Base-by-base conservation (phyloP, 2,329 filamentous ascomycete genomes). In the Cladophialophora chaetospira region DNA sequence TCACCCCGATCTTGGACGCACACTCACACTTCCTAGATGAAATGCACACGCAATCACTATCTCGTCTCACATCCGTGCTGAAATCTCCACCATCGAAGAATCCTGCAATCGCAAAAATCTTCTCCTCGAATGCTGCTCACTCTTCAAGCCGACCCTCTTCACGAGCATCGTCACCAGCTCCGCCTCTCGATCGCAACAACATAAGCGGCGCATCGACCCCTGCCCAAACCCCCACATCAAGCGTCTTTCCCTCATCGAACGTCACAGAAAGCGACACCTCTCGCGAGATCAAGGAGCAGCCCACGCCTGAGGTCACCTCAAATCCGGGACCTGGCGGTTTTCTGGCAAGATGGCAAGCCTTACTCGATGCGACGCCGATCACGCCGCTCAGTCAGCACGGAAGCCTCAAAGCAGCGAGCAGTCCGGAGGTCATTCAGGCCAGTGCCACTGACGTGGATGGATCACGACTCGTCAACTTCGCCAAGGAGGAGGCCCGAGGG, bases 271-370 rank as follows among this genome's bases (percentile, higher is more conserved):
- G 28, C 33, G 42, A 50, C 36, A 35, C 33, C 17, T 29, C 31
- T 1, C 45, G 33, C 35, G 33, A 50, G 5, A 36, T 40, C 45
- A 45, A 47, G n/a, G 44, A 58, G 9, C 29, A 38, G 19, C 36
- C 58, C 4, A 45, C 60, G 3, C 59, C 61, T 3, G 48, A 57
- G 40, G 51, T 64, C 3, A 51, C 55, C 9, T 61, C 74, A 31
- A 80, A 80, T 51, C 78, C 77, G 21, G 88, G 88, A 0, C 88
- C 89, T 0, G 89, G 89, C 1, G 82, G 88, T 44, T 92, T 88
- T 67, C 80, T 91, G 21, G 79, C 82, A 1, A 80, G 84, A 47
- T 92, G 89, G 88, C 86, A 91, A 68, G 76, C 81, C 0, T 75
- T 91, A 5, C 75, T 92, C 2, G 86, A 91, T 67, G 75, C 79